Base-by-base conservation (phyloP, 2,329 filamentous ascomycete genomes). In the Elsinoe batatas region DNA sequence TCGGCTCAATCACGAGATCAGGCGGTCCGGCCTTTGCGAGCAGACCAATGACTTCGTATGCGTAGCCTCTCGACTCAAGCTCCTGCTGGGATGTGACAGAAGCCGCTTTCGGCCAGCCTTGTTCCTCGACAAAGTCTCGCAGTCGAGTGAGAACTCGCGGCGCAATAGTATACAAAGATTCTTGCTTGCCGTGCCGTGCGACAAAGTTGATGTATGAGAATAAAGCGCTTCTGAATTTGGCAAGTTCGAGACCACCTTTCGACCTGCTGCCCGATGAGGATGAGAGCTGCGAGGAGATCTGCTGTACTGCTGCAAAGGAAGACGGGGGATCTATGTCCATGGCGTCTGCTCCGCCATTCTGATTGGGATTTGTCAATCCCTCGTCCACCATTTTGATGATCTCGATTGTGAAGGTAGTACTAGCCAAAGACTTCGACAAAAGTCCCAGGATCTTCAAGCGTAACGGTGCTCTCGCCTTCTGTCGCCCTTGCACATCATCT, bases 131-230 rank as follows among this genome's bases (percentile, higher is more conserved):
- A 65, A 89, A 96, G 20, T 80, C 77, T 60, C 80, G 79, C 63
- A 97, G 73, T 44, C 83, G 80, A 7, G 78, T 71, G 15, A 95
- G 81, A 2, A 94, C 76, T 40, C 79, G 79, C 1, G 80, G 76
- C 0, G 86, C 87, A 61, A 94, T 83, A 7, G 76, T 70, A 54
- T 76, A 74, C 12, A 93, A 80, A 51, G 82, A 77, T 1, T 78
- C 71, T 30, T 72, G 63, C 0, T 82, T 78, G 6, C 85, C 87
- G 62, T 89, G 82, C 32, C 85, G 82, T 8, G 91, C 87, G 10
- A 93, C 82, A 81, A 91, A 97, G 53, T 88, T 87, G 56, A 95
- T 81, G 63, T 91, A 95, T 37, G 85, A 81, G 64, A 97, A 93
- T 3, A 95, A 78, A 0, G 91, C 88, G 44, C 83, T 84, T 61